Evolutionary conservation across 176 grass and related monocot genomes (phyloP).

Genomic region (Themeda triandra): DNA sequence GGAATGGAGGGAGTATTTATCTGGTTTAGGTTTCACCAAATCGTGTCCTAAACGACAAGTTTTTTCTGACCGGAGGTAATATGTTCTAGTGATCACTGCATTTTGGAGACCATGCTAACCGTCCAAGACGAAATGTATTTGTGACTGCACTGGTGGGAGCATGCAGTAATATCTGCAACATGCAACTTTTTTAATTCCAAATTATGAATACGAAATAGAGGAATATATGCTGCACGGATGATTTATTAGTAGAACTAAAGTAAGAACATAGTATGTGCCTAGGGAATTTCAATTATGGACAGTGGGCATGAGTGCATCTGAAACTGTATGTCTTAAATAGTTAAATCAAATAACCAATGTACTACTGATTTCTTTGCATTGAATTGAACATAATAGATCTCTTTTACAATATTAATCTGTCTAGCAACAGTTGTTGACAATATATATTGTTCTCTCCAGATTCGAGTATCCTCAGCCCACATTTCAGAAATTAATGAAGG

Average conservation of each 20-base stretch:
- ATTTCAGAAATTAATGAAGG: constrained; percentile 99
- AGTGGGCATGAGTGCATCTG: not conserved
- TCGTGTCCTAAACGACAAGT: not conserved
- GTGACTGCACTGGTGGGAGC: not conserved
- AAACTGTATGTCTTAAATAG: not conserved
- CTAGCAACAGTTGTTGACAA: constrained; percentile 20
- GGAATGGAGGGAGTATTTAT: not conserved
- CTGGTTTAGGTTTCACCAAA: not conserved
- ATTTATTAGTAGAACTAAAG: constrained; percentile 6
- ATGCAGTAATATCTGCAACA: constrained; percentile 4
- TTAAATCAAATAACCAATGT: not conserved
- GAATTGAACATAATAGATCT: not conserved
- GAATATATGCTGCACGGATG: not conserved
- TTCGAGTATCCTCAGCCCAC: constrained; percentile 99
- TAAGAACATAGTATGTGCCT: not conserved
- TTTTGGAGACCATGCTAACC: not conserved
- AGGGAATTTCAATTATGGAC: constrained; percentile 10
- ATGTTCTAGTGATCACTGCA: not conserved
- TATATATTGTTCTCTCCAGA: constrained; percentile 47
- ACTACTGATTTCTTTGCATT: not conserved
- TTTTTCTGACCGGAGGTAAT: not conserved
- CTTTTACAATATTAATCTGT: not conserved
- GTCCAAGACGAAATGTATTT: not conserved
- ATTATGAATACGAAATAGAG: constrained; percentile 13
- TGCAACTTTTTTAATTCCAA: not conserved